Evolutionary conservation across 495 filamentous ascomycete genomes (phyloP), one percentile per base, ranked within the genome.

Genomic region (Penicillium angulare): DNA sequence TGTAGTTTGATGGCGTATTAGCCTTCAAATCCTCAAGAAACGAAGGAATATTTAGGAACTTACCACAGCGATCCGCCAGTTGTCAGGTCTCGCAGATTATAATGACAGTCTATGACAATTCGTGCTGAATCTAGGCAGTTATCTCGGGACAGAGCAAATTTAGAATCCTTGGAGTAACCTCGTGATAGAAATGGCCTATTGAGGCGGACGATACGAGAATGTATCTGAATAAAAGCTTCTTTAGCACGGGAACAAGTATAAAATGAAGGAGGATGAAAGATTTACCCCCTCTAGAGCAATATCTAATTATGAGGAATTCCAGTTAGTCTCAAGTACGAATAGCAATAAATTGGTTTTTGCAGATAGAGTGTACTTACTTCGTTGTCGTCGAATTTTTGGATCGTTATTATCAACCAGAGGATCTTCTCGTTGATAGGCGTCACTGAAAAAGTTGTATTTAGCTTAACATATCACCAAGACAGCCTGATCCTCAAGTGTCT

Each of bases 31-130:
- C n/a, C n/a, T n/a, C n/a, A n/a, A n/a, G n/a, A n/a, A n/a, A n/a
- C n/a, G n/a, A n/a, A n/a, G n/a, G n/a, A n/a, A n/a, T n/a, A n/a
- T n/a, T n/a, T n/a, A n/a, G n/a, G n/a, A 24, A 5, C 20, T 26
- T 41, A 41, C 38, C 38, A 41, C 7, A 41, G 15, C 2, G 38
- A 41, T 9, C 38, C 38, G 24, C 38, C 24, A 13, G 38, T 41
- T 41, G 38, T 41, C 21, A 41, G n/a, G 10, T 41, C 38, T 23
- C 38, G 38, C n/a, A 41, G 20, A 16, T 41, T 41, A n/a, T 41
- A 41, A 5, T 41, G 38, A 23, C 38, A 41, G 22, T 41, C 38
- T 24, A 41, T 21, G 13, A 41, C 38, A 12, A 41, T 41, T 7
- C 38, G 38, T 41, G 38, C 38, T n/a, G 38, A 41, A 5, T 41